Conservation (phyloP, 1,139 yeast genomes). For the Yamadazyma diospyri region DNA sequence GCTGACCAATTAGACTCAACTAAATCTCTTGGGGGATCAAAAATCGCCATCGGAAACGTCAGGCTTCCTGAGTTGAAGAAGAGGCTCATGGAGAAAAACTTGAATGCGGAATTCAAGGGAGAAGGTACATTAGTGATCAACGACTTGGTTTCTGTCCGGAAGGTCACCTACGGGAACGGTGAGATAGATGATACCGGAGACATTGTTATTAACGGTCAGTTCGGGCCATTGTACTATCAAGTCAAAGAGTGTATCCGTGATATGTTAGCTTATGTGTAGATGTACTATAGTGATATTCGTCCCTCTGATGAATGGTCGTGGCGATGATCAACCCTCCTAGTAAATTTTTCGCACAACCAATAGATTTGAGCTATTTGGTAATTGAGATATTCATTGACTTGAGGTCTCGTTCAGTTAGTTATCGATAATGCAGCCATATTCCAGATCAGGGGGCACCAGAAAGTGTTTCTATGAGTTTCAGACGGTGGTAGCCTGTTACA, state of each 20-base stretch:
- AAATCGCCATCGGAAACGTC: conserved; percentile 84
- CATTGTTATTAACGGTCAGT: conserved; percentile 77
- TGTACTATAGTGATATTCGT: conserved; percentile 3
- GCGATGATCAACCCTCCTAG: no score
- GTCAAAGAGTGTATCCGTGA: conserved; percentile 74
- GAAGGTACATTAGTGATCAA: conserved; percentile 91
- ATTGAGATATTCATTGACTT: conserved; percentile 5
- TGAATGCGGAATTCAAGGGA: conserved; percentile 84
- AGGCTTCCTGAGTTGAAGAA: conserved; percentile 77
- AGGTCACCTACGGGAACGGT: conserved; percentile 47
- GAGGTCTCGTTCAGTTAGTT: no score
- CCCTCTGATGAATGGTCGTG: no score
- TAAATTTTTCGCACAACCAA: conserved; percentile 10
- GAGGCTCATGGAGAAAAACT: conserved; percentile 53
- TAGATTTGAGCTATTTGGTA: conserved; percentile 10
- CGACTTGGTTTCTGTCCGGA: conserved; percentile 69
- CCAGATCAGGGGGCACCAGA: conserved; percentile 50
- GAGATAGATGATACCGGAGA: conserved; percentile 66
- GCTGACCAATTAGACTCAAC: conserved; percentile 6
- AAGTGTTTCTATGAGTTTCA: conserved; percentile 50
- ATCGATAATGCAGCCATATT: conserved; percentile 42
- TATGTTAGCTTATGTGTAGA: conserved; percentile 71
- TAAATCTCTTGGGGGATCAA: conserved; percentile 23
- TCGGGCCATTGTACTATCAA: conserved; percentile 72
- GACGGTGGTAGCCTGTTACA: conserved; percentile 43